Percentiles rank a stretch among this genome's conserved stretches.
phyloP scores from a whole-genome alignment of 345 rosid genomes.

The Hibiscus tridactylites region DNA sequence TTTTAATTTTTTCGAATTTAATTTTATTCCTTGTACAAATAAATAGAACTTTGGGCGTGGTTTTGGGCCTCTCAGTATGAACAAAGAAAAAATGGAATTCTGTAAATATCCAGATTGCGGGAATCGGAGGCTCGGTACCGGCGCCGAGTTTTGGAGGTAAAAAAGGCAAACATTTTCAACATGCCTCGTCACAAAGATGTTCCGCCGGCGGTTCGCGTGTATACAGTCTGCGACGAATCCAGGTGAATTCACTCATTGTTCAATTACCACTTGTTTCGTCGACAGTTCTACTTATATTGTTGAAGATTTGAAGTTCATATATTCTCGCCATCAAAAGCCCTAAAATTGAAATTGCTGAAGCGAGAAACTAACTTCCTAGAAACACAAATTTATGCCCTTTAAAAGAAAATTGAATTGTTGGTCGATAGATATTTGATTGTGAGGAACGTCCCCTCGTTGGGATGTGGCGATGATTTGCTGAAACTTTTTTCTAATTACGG shows the following conservation, averaged over 20 bases:
- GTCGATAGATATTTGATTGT: constrained; percentile 58
- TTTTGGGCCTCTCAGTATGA: too few species aligned
- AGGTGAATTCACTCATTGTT: constrained; percentile 24
- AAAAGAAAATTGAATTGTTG: background rate
- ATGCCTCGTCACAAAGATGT: constrained; percentile 67
- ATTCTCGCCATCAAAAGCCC: background rate
- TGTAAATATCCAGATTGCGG: background rate
- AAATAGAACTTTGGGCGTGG: too few species aligned
- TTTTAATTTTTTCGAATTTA: too few species aligned
- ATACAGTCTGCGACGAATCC: constrained; percentile 85
- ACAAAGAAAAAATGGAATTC: too few species aligned
- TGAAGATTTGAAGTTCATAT: background rate
- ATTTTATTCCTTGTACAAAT: too few species aligned
- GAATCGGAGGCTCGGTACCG: background rate
- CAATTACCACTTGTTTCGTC: background rate
- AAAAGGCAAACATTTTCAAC: background rate
- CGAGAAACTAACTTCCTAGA: background rate
- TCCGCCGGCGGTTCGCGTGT: constrained; percentile 64
- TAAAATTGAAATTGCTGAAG: background rate
- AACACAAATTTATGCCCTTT: background rate
- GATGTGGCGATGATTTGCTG: constrained; percentile 80
- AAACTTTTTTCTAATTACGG: constrained; percentile 65
- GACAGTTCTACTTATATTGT: background rate
- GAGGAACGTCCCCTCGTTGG: constrained; percentile 85
- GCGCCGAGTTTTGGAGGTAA: background rate